These are phyloP conservation scores for Penicillium pulvis DNA, from an alignment of 495 filamentous ascomycete species.

Conservation along the genomic window DNA sequence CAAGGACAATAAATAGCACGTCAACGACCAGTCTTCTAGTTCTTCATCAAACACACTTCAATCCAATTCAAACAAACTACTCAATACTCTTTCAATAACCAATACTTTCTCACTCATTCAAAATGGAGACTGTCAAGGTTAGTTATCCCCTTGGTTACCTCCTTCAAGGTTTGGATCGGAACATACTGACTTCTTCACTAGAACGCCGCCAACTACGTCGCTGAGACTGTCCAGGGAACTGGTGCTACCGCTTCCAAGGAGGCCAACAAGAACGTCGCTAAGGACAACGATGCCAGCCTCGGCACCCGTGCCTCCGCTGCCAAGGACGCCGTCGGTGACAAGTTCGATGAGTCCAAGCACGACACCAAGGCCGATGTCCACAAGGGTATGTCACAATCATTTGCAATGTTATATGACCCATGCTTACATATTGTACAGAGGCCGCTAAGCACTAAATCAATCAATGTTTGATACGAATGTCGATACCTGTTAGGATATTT, in stretches of 20 bases:
- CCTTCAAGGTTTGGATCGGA: no score
- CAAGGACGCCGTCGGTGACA: constrained; percentile 5
- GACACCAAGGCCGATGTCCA: constrained; percentile 11
- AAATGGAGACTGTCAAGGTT: constrained; percentile 13
- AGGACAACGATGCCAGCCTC: constrained; percentile 11
- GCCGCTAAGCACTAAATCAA: constrained; percentile 11
- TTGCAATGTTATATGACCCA: not conserved
- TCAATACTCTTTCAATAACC: not conserved
- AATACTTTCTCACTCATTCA: not conserved
- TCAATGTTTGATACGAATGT: not conserved
- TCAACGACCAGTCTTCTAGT: no score
- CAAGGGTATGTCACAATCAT: constrained; percentile 3
- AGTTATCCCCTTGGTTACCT: not conserved
- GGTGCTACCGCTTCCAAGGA: constrained; percentile 9
- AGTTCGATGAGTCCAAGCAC: constrained; percentile 4
- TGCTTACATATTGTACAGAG: constrained; percentile 1
- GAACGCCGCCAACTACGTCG: constrained; percentile 17
- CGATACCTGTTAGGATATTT: not conserved
- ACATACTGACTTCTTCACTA: not conserved
- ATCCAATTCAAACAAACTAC: not conserved
- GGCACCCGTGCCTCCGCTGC: constrained; percentile 5
- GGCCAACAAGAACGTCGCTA: constrained; percentile 17
- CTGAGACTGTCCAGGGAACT: constrained; percentile 9
- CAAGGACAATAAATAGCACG: not conserved
- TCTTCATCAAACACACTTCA: not conserved